phyloP scores from a whole-genome alignment of 345 rosid species.

The Murraya paniculata region DNA sequence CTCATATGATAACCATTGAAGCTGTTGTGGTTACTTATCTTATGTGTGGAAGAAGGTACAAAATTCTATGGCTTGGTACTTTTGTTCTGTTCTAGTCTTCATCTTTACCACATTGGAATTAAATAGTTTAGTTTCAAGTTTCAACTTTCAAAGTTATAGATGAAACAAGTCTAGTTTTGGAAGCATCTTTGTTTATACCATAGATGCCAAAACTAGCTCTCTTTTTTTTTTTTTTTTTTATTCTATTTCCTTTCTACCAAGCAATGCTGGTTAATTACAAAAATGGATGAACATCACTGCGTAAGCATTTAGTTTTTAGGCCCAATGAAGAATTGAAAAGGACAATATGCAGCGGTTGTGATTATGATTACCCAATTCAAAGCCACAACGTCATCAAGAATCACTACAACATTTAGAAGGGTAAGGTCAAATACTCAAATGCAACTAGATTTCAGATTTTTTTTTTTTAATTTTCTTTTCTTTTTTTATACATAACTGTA shows the following conservation, averaged over 20 bases:
- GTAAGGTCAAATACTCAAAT: too few species aligned
- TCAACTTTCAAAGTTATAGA: background rate
- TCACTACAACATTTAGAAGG: too few species aligned
- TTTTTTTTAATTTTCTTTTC: too few species aligned
- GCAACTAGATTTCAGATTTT: too few species aligned
- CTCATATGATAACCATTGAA: too few species aligned
- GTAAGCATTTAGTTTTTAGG: background rate
- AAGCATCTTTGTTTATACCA: background rate
- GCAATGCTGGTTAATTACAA: background rate
- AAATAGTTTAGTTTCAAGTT: too few species aligned
- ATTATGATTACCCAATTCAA: background rate
- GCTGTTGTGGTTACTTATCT: too few species aligned
- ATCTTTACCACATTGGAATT: too few species aligned
- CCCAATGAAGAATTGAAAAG: background rate
- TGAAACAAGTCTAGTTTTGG: background rate
- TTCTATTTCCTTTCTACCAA: background rate
- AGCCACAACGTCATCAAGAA: background rate
- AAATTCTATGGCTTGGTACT: background rate
- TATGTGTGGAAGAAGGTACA: too few species aligned
- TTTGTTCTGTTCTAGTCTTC: background rate
- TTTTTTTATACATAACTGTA: too few species aligned
- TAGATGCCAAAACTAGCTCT: background rate
- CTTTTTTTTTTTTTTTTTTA: background rate
- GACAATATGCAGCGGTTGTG: background rate
- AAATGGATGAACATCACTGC: too few species aligned